Percentiles rank a stretch among this genome's conserved stretches.
Conservation (phyloP, 257 asterid species). For the Cinchona pubescens region DNA sequence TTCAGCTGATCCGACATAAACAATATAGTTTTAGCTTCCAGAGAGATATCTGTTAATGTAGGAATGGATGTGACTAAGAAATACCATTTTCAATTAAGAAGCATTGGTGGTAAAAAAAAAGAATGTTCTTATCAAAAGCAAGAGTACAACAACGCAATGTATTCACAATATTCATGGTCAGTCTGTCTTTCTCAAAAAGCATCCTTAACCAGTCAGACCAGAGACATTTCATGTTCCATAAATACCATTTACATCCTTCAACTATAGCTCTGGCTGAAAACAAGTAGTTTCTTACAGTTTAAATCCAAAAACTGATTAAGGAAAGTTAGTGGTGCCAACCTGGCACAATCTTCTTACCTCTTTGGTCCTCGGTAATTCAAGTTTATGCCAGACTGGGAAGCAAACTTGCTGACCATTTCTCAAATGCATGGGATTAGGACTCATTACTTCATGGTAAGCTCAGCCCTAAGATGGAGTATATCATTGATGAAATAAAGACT, state of each 20-base stretch:
- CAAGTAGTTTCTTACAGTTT: background rate
- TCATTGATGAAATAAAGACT: conserved; percentile 65
- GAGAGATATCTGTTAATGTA: background rate
- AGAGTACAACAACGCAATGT: background rate
- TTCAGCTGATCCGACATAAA: background rate
- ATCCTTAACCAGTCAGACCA: conserved; percentile 4
- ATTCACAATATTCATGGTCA: conserved; percentile 8
- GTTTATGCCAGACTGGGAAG: background rate
- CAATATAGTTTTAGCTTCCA: background rate
- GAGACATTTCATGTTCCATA: background rate
- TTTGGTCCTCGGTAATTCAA: background rate
- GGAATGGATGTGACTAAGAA: background rate
- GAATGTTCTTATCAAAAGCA: background rate
- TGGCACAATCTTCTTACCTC: background rate
- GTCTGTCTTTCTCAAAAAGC: conserved; percentile 3
- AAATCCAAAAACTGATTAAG: background rate
- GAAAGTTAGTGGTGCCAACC: conserved; percentile 1
- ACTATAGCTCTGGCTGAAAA: background rate
- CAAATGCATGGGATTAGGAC: background rate
- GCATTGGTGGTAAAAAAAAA: background rate
- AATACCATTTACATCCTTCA: conserved; percentile 20
- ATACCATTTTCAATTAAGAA: background rate
- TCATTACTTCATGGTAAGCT: conserved; percentile 66
- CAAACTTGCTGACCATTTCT: background rate
- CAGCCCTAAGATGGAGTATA: conserved; percentile 78